A percentile compares a stretch with the other conserved stretches of the same genome.
Conservation (phyloP, 306 rosid species). For the Cyamopsis tetragonoloba region DNA sequence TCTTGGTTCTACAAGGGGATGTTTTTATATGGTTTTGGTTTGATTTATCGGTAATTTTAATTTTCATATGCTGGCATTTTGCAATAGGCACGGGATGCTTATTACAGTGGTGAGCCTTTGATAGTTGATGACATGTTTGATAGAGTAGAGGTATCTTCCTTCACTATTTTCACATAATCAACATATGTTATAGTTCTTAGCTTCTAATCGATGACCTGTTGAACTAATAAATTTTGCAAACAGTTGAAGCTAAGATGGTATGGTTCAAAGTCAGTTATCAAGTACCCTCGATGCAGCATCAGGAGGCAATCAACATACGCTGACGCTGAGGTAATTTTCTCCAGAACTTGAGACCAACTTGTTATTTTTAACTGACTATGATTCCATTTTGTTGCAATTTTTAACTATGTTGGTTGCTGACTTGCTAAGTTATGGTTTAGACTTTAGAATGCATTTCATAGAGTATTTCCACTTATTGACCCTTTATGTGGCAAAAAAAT, state of each 20-base stretch:
- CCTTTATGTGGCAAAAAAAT: not conserved
- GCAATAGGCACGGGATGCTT: constrained; percentile 72
- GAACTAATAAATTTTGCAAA: not conserved
- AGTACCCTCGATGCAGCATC: constrained; percentile 84
- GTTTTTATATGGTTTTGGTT: no score
- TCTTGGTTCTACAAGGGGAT: no score
- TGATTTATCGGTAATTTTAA: no score
- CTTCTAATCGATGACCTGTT: not conserved
- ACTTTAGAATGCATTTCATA: not conserved
- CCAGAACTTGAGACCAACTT: not conserved
- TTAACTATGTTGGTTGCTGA: not conserved
- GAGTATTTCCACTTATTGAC: not conserved
- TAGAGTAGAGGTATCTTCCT: constrained; percentile 60
- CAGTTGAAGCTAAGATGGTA: constrained; percentile 79
- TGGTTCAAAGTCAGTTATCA: constrained; percentile 76
- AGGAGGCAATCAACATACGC: constrained; percentile 80
- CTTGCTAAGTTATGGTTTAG: not conserved
- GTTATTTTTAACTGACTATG: not conserved
- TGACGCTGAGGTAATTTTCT: constrained; percentile 81
- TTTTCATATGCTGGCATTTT: not conserved
- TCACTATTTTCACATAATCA: not conserved
- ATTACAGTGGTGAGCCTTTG: constrained; percentile 76
- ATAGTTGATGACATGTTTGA: constrained; percentile 92
- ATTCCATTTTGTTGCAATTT: not conserved
- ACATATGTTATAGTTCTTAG: not conserved